Evolutionary conservation across 2,329 filamentous ascomycete genomes (phyloP), one percentile per base, ranked within the genome.

Genomic region (Esteya vermicola): DNA sequence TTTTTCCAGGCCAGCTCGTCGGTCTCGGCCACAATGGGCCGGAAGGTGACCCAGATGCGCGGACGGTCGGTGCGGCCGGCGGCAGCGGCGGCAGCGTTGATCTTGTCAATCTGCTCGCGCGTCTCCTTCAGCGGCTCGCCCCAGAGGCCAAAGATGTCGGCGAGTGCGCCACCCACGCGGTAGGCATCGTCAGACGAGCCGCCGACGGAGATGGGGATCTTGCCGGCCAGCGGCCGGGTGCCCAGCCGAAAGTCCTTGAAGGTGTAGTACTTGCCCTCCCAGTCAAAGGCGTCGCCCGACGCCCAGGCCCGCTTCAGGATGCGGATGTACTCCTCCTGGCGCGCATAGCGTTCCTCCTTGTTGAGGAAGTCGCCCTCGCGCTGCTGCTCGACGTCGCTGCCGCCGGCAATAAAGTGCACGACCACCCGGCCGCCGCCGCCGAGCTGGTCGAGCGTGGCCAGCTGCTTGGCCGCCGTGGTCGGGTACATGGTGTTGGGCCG

Each of bases 131-230:
- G 57, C 1, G 73, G 73, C 49, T 78, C 73, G 10, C 73, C 73
- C 73, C 73, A 78, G 4, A 78, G 64, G 0, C 73, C 73, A 45
- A 77, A 77, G 48, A 78, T 78, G 45, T 78, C 73, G 22, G 65
- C 72, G 3, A 75, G 59, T 0, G 64, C 57, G 22, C 73, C 73
- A 20, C 73, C 73, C 30, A 75, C 60, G 19, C 72, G 67, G 53
- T 77, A 77, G 0, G 72, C 72, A 5, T 70, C 71, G 16, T 68
- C 63, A 0, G 70, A 75, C 0, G 70, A 75, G 0, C 72, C 72
- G 9, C 72, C 72, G 0, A 77, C 71, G 0, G 71, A 75, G 2
- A 77, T 64, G 2, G 69, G 68, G 36, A 77, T 75, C 20, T 57
- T 60, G 4, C 65, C 66, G 38, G 72, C 68, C 6, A 62, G 58